A percentile compares a stretch with the other conserved stretches of the same genome.
Conservation (phyloP, 2,329 filamentous ascomycete species). For the Bisporella sp. region DNA sequence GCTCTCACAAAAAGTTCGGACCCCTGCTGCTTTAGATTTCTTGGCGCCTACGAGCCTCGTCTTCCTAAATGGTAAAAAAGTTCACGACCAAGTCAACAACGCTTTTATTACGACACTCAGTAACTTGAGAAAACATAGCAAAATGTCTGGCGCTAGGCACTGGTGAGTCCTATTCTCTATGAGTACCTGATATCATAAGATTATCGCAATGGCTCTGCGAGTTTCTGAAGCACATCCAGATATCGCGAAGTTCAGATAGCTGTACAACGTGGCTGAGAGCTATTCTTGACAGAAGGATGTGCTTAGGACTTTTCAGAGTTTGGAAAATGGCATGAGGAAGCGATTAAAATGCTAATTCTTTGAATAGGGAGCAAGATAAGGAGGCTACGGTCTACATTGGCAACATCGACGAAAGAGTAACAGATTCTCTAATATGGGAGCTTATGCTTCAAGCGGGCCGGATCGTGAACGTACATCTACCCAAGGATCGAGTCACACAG, state of each 20-base stretch:
- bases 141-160: conserved; percentile 50
- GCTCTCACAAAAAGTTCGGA: too few species aligned
- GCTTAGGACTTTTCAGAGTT: too few species aligned
- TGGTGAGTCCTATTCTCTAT: conserved; percentile 47
- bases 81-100: too few species aligned
- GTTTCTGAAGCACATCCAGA: not conserved
- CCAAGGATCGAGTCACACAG: conserved; percentile 95
- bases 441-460: conserved; percentile 97
- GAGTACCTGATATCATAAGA: too few species aligned
- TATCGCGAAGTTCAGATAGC: not conserved
- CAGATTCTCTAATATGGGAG: conserved; percentile 88
- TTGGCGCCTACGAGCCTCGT: too few species aligned
- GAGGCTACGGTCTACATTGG: conserved; percentile 97
- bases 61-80: too few species aligned
- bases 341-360: conserved; percentile 7
- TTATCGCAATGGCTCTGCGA: too few species aligned
- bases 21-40: too few species aligned
- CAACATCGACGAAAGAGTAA: conserved; percentile 95
- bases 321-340: not conserved
- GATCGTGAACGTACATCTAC: conserved; percentile 96
- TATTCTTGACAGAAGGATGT: too few species aligned
- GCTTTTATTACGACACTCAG: too few species aligned
- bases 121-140: conserved; percentile 5
- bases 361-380: conserved; percentile 87
- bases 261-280: too few species aligned